A percentile compares a stretch with the other conserved stretches of the same genome.
Evolutionary conservation across 2,329 filamentous ascomycete genomes (phyloP).

Genomic region (Zasmidium cellare): DNA sequence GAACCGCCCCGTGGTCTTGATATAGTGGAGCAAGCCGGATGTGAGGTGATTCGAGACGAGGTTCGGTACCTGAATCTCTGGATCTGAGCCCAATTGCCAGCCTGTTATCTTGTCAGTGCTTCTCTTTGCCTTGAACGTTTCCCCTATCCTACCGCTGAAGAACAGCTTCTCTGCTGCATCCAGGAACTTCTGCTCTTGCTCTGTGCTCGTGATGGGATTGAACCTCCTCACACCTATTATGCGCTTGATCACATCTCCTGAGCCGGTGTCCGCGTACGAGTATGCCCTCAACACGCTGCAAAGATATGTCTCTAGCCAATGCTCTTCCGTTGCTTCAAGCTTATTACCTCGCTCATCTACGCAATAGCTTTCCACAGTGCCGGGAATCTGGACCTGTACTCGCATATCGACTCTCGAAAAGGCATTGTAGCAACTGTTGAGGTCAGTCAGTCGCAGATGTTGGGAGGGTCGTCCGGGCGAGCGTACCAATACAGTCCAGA

Average conservation of each 20-base stretch:
- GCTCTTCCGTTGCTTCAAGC: constrained; percentile 84
- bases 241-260: constrained; percentile 90
- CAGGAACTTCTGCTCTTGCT: constrained; percentile 93
- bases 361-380: constrained; percentile 94
- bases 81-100: constrained; percentile 94
- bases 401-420: constrained; percentile 98
- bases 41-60: constrained; percentile 95
- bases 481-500: constrained; percentile 89
- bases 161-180: constrained; percentile 93
- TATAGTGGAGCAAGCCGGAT: constrained; percentile 89
- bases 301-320: constrained; percentile 97
- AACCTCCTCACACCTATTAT: constrained; percentile 96
- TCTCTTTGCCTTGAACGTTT: neutral
- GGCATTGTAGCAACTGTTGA: constrained; percentile 86
- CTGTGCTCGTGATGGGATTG: constrained; percentile 97
- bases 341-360: constrained; percentile 96
- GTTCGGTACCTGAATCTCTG: constrained; percentile 95
- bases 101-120: constrained; percentile 52
- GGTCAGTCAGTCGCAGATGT: constrained; percentile 33
- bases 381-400: constrained; percentile 94
- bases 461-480: neutral
- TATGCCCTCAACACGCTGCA: constrained; percentile 94
- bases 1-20: constrained; percentile 91
- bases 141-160: constrained; percentile 69
- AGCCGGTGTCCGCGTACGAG: constrained; percentile 93